These are phyloP conservation scores for Tulasnella sp. DNA, from an alignment of 768 basidiomycete genomes.

Conservation along the genomic window DNA sequence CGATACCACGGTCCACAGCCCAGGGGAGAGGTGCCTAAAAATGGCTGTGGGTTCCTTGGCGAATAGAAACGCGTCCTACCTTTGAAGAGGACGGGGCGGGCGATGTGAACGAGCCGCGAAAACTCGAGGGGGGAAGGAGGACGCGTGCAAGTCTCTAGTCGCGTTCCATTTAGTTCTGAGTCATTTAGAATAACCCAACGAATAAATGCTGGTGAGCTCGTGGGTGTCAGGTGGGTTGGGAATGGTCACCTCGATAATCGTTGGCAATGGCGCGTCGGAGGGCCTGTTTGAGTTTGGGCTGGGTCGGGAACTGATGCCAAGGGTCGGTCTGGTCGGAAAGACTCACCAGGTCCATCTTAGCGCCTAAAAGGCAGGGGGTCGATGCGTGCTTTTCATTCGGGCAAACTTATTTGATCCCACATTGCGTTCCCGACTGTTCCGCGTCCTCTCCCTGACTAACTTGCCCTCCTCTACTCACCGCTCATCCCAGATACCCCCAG, in stretches of 20 bases:
- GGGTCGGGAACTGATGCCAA: too few species aligned
- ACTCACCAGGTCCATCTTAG: too few species aligned
- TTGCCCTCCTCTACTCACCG: neutral
- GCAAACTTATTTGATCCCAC: too few species aligned
- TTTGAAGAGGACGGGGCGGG: conserved; percentile 62
- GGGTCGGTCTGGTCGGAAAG: too few species aligned
- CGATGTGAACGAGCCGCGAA: conserved; percentile 49
- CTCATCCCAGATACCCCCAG: neutral
- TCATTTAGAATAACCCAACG: neutral
- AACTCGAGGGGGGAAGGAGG: conserved; percentile 62
- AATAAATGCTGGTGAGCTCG: too few species aligned
- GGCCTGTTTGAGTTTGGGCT: too few species aligned
- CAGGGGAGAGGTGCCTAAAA: neutral
- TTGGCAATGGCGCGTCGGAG: neutral
- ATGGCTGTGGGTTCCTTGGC: neutral
- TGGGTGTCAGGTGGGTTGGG: too few species aligned
- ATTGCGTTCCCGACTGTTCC: too few species aligned
- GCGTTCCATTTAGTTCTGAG: conserved; percentile 21
- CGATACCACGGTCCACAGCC: neutral
- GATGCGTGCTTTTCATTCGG: too few species aligned
- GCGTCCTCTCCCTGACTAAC: neutral
- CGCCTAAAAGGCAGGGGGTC: too few species aligned
- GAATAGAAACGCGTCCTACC: conserved; percentile 27
- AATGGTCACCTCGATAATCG: conserved; percentile 9
- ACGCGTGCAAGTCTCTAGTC: conserved; percentile 27